Evolutionary conservation across 495 filamentous ascomycete species (phyloP), one percentile per base, ranked within the genome.

Genomic region (Annulohypoxylon moriforme): DNA sequence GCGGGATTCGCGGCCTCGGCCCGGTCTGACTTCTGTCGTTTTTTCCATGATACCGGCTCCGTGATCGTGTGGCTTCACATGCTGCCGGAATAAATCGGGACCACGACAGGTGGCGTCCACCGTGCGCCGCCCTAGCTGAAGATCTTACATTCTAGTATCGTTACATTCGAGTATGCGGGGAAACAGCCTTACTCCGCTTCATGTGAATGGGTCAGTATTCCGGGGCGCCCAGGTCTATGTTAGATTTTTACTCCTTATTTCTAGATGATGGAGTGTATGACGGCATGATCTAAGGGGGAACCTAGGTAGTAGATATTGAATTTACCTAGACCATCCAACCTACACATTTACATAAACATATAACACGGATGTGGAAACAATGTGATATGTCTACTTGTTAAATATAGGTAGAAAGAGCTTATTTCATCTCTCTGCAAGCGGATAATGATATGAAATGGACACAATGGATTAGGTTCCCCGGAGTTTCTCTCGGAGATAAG

Each of bases 81-180:
- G 68, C 40, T n/a, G 40, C 31, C 68, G 68, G 68, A 13, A 66
- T 57, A 66, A 66, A 58, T 27, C 68, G 68, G 68, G 31, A 47
- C 31, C 36, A 16, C 9, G 11, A 55, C 1, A 18, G 4, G 14
- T 27, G 25, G 34, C 11, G 36, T 20, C 25, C 27, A 33, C 18
- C 31, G 27, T 14, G n/a, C 6, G 25, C 3, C 16, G 24, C 8
- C 24, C 16, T 38, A 29, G 22, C 8, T 10, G 33, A 38, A 64
- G 24, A 34, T 36, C 55, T 55, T 18, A 24, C 34, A 38, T 36
- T 44, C 22, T 65, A 47, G 56, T 29, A 46, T 60, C 34, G 38
- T 29, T 31, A 25, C 10, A 20, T 56, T 31, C 4, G 36, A 40
- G 11, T 8, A 60, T 65, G 61, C 52, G 68, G 68, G 68, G 68